Evolutionary conservation across 78 protist species (phyloP), one percentile per base, ranked within the genome.

Genomic region (Planoprotostelium fungivorum): DNA sequence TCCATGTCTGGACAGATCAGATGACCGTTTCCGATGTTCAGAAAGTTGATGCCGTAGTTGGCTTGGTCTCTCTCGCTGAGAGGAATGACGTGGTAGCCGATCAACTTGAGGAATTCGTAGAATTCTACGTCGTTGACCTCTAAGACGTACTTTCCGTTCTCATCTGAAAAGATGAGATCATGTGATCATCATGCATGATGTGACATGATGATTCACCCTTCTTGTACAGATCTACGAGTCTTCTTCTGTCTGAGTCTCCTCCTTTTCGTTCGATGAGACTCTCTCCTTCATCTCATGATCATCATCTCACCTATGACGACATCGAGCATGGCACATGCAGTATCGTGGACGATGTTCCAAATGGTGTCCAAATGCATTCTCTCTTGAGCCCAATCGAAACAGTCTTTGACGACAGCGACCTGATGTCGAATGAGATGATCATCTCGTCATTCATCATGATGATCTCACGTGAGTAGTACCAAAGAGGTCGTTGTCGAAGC

Each of bases 291-390:
- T n/a, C n/a, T n/a, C n/a, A n/a, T n/a, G n/a, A n/a, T n/a, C n/a
- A n/a, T n/a, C n/a, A n/a, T n/a, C n/a, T n/a, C 91, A 1, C 97
- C 97, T 28, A 96, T 88, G 85, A 93, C 87, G 38, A 51, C 87
- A 35, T 97, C 97, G 28, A 95, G 35, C 36, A 96, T 89, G 28
- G 90, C 63, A 91, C 84, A 87, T 0, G 84, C 86, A 29, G 87
- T 29, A 35, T 93, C 95, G 38, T 89, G 84, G 83, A 94, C 90
- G 25, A 96, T 95, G 86, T 96, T 95, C 35, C 89, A 95, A 63
- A 94, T 90, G 25, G 96, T 93, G 86, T 97, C 99, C 10, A 97
- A 86, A 92, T 97, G 99, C 99, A 97, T 97, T 10, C 98, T 88
- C 36, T 96, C 96, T 90, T 96, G 98, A 85, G 88, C 84, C 51